phyloP scores from a whole-genome alignment of 495 filamentous ascomycete species.

The Aspergillus taichungensis region DNA sequence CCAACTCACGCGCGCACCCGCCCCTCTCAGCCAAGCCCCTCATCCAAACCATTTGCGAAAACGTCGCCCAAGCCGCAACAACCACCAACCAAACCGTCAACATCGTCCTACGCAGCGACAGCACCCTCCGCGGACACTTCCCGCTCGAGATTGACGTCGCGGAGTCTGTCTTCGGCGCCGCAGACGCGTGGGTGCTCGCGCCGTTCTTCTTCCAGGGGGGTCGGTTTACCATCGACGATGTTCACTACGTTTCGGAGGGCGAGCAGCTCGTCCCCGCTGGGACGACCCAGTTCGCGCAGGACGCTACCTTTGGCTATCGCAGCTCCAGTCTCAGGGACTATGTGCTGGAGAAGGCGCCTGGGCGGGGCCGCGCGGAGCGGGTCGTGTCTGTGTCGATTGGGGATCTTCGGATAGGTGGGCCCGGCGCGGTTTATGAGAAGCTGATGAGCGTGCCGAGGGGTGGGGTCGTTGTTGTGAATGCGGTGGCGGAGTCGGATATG shows the following conservation, averaged over 20 bases:
- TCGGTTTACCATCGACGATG: constrained; percentile 41
- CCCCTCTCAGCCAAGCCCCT: constrained; percentile 31
- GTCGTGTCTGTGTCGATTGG: constrained; percentile 35
- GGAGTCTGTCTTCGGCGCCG: constrained; percentile 34
- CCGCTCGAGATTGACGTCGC: constrained; percentile 43
- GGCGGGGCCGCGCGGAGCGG: constrained; percentile 20
- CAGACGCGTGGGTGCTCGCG: constrained; percentile 38
- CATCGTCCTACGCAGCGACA: constrained; percentile 45
- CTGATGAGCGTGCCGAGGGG: constrained; percentile 24
- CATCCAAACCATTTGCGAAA: constrained; percentile 38
- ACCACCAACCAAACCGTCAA: constrained; percentile 30
- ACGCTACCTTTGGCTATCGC: constrained; percentile 46
- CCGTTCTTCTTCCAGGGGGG: constrained; percentile 49
- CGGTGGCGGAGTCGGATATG: constrained; percentile 45
- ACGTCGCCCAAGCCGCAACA: constrained; percentile 32
- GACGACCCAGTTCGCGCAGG: constrained; percentile 40
- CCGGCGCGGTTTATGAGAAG: constrained; percentile 27
- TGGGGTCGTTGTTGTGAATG: constrained; percentile 42
- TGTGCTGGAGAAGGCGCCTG: constrained; percentile 41
- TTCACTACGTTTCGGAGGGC: constrained; percentile 45
- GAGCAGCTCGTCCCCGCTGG: constrained; percentile 37
- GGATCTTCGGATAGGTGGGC: constrained; percentile 36
- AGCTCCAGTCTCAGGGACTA: constrained; percentile 42
- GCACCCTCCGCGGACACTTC: constrained; percentile 45
- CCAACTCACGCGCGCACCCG: constrained; percentile 45